A percentile compares a stretch with the other conserved stretches of the same genome.
Conservation (phyloP, 2,329 filamentous ascomycete genomes). For the Pseudopyrenochaeta lycopersici region DNA sequence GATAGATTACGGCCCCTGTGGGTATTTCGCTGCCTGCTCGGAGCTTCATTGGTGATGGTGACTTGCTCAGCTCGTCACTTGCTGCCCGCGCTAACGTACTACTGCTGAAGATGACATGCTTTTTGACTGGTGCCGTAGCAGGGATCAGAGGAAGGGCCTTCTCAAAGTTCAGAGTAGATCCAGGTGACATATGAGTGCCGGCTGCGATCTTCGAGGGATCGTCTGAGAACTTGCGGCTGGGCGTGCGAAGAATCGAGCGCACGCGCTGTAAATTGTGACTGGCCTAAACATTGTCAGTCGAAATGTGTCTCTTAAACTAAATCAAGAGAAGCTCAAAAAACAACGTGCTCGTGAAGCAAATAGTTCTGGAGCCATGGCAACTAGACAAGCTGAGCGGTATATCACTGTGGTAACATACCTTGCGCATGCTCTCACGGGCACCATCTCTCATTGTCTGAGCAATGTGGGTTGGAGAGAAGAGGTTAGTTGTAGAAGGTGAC, state of each 20-base stretch:
- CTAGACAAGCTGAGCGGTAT: not conserved
- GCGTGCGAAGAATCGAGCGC: constrained; percentile 70
- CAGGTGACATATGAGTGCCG: constrained; percentile 65
- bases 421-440: constrained; percentile 47
- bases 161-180: constrained; percentile 50
- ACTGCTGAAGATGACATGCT: constrained; percentile 83
- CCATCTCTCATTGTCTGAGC: constrained; percentile 47
- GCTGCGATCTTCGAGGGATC: constrained; percentile 68
- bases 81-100: constrained; percentile 64
- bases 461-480: constrained; percentile 47
- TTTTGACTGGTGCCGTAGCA: constrained; percentile 76
- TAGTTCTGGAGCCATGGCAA: not conserved
- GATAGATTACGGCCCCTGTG: constrained; percentile 42
- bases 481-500: constrained; percentile 62
- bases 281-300: constrained; percentile 23
- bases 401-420: constrained; percentile 17
- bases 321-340: too few species aligned
- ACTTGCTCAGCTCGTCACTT: constrained; percentile 42
- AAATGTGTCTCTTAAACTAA: not conserved
- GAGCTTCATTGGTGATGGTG: constrained; percentile 47
- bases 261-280: constrained; percentile 63
- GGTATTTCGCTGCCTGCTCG: constrained; percentile 46
- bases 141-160: constrained; percentile 63
- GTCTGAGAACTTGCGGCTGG: constrained; percentile 66
- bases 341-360: too few species aligned